Base-by-base conservation (phyloP, 306 rosid genomes). In the Pyrus bretschneideri region DNA sequence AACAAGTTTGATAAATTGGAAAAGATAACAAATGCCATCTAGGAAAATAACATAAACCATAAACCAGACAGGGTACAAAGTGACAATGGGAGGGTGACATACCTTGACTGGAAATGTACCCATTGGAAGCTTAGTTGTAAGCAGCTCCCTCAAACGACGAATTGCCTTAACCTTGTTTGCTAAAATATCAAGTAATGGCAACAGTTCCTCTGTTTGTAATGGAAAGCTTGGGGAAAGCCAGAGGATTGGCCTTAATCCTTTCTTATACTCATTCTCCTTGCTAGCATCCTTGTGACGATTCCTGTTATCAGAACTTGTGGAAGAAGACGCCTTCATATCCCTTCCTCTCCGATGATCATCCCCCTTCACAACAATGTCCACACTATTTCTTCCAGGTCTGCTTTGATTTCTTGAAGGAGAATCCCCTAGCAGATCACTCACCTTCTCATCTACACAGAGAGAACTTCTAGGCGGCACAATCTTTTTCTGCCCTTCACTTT, bases 91-190 rank as follows among this genome's bases (percentile, higher is more conserved):
- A 75, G 75, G 51, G 81, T 38, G 76, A 76, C 91, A 76, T 45
- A 96, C 99, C 99, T 96, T 96, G 72, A 96, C 96, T 12, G 99
- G 99, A 87, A 96, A 96, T 75, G 98, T 91, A 83, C 98, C 99
- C 86, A 75, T 40, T 74, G 99, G 99, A 85, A 96, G 98, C 82
- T 96, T 96, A 12, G 99, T 96, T 46, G 98, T 96, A 49, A 96
- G 98, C 65, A 96, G 91, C 75, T 96, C 99, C 86, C 99, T 96
- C 81, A 96, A 87, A 10, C 99, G 96, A 4, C 98, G 99, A 64
- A 92, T 90, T 70, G 99, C 99, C 91, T 96, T 96, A 58, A 96
- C 99, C 84, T 96, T 96, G 82, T 89, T 91, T 1, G 99, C 98
- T 76, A 96, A 89, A 81, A 96, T 96, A 79, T 96, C 99, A 68